Base-by-base conservation (phyloP, 768 basidiomycete species). In the Butyriboletus loyo region DNA sequence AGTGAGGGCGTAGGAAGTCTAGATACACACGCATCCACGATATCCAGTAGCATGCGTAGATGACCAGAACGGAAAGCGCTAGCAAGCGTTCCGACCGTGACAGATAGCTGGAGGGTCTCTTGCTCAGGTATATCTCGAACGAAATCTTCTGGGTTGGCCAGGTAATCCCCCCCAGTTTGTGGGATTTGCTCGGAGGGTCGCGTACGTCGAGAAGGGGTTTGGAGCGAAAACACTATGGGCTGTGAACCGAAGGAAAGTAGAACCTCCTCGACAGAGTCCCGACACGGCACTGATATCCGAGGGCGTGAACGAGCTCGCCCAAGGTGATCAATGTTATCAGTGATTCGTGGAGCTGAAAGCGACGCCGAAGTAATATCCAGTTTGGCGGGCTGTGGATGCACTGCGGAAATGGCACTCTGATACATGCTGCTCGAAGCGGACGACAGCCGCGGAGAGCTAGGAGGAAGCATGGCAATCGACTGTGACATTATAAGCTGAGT, bases 371-470 rank as follows among this genome's bases (percentile, higher is more conserved):
- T 25, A 17, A 37, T 7, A 42, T 52, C 50, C 37, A 13, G 14
- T 42, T 50, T 24, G 10, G 25, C 19, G 9, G 47, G 39, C 31
- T 47, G 52, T 25, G 32, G 24, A 28, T 60, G 41, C 42, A 43
- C 32, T 17, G 61, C 56, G 10, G 86, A 86, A 21, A 87, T 58
- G 5, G 86, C 86, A 59, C 89, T 92, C 58, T 87, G 80, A 65
- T 92, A 93, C 77, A 92, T 81, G 69, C 85, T 91, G 59, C 81
- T 82, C 6, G 77, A 68, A 43, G 78, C 69, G 19, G 85, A 83
- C 35, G 73, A 58, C 17, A 77, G 73, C n/a, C 75, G 82, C 7
- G 60, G 58, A 9, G 77, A 60, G 38, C 73, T 65, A 13, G 76
- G 79, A 36, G 81, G 86, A 34, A 92, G 73, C 47, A 70, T 76